Base-by-base conservation (phyloP, 208 protist species). In the Leptomonas pyrrhocoris region DNA sequence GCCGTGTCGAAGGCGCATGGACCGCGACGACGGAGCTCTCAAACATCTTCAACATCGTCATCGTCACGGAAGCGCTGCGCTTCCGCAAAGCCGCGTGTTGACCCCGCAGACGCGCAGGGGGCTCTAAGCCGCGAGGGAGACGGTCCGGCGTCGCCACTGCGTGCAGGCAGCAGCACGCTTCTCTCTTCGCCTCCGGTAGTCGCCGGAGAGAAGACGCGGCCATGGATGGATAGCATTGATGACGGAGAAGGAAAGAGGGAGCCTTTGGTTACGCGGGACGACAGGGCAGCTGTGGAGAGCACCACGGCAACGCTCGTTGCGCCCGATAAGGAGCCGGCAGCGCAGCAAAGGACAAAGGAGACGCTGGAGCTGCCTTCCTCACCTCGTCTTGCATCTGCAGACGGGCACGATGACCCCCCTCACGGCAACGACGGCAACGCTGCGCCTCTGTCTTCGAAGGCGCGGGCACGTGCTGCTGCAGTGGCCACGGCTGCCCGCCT, bases 171-270 rank as follows among this genome's bases (percentile, higher is more conserved):
- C 16, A 60, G 68, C 23, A 68, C 60, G 2, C 54, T 31, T 0
- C 45, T 62, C 34, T 55, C n/a, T n/a, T 63, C 61, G 11, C 45
- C 61, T 12, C 30, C 64, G 7, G 50, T 30, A 43, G 34, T 27
- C 25, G 60, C 45, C 1, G 54, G 55, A 6, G 61, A 74, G 2
- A 42, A 38, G 53, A 74, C 69, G 27, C 59, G 61, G 6, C 40
- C 43, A 23, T 74, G 59, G 60, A 16, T 50, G 51, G 54, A 74
- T 40, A 38, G 50, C 28, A 18, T 58, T 9, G 49, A 28, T n/a
- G 16, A n/a, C 11, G 58, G 51, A 7, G 31, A 13, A 5, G 56
- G 49, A 5, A 30, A 19, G 6, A 15, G n/a, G 6, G 12, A 34
- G 28, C 23, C 4, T 2, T 12, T 53, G 23, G 16, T 19, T 2